phyloP scores from a whole-genome alignment of 2,329 filamentous ascomycete species.

The Grosmannia clavigera region DNA sequence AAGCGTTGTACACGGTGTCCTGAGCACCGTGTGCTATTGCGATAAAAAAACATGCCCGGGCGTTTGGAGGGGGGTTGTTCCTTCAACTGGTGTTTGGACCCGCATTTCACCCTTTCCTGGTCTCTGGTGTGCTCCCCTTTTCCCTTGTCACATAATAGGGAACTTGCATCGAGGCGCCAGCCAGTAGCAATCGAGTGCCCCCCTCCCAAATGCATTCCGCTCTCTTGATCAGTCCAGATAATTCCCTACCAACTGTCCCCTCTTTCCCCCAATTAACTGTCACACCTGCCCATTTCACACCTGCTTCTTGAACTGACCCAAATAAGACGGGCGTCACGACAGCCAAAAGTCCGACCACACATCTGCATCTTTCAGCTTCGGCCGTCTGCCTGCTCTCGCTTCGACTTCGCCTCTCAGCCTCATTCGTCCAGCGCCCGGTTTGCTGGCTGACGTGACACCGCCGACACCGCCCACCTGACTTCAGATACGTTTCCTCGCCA shows the following conservation, averaged over 20 bases:
- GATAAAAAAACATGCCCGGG: background rate
- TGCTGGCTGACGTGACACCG: background rate
- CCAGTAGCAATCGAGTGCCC: constrained; percentile 1
- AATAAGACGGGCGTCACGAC: constrained; percentile 4
- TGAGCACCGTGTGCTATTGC: background rate
- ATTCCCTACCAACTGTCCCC: constrained; percentile 7
- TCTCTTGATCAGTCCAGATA: constrained; percentile 3
- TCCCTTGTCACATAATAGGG: background rate
- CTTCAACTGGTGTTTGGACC: background rate
- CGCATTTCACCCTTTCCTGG: background rate
- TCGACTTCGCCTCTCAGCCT: background rate
- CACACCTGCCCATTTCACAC: constrained; percentile 1
- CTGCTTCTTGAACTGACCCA: background rate
- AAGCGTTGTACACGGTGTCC: background rate
- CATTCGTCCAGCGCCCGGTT: background rate
- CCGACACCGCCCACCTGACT: background rate
- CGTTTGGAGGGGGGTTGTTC: background rate
- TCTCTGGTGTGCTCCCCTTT: background rate
- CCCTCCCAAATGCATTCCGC: background rate
- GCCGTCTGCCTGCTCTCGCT: background rate
- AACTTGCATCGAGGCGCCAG: constrained; percentile 2
- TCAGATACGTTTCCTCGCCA: background rate
- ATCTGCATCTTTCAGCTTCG: background rate
- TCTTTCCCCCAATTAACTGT: constrained; percentile 2
- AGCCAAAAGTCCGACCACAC: background rate